phyloP scores from a whole-genome alignment of 768 basidiomycete genomes.

The Mycena sanguinolenta region DNA sequence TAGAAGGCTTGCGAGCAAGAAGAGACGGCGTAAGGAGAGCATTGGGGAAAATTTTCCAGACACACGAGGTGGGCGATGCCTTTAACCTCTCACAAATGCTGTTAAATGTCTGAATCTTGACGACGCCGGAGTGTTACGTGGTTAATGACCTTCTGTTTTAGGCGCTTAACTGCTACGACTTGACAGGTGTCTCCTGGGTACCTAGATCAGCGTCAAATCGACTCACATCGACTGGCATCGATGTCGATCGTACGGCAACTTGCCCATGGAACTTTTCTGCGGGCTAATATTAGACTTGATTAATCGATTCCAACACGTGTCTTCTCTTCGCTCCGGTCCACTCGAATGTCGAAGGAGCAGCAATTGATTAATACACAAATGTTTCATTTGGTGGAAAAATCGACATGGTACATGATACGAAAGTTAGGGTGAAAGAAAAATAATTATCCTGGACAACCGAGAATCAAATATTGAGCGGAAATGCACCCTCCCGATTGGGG shows the following conservation, averaged over 20 bases:
- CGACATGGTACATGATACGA: too few species aligned
- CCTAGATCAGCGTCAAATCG: slow-evolving; percentile 7
- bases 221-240: slow-evolving; percentile 11
- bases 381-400: too few species aligned
- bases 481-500: too few species aligned
- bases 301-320: too few species aligned
- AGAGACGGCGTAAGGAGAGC: slow-evolving; percentile 14
- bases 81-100: slow-evolving; percentile 12
- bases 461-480: too few species aligned
- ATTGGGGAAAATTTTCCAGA: slow-evolving; percentile 13
- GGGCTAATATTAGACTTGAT: slow-evolving; percentile 6
- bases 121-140: slow-evolving; percentile 12
- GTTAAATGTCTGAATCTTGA: slow-evolving; percentile 5
- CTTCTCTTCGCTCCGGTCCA: too few species aligned
- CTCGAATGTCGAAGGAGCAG: not conserved
- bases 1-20: slow-evolving; percentile 7
- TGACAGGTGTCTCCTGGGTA: slow-evolving; percentile 7
- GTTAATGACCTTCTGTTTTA: slow-evolving; percentile 10
- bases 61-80: slow-evolving; percentile 7
- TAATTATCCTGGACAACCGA: too few species aligned
- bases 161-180: slow-evolving; percentile 13
- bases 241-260: slow-evolving; percentile 10
- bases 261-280: not conserved
- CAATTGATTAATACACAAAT: too few species aligned
- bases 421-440: too few species aligned